Conservation (phyloP, 805 yeast genomes). For the Ogataea pignaliae region DNA sequence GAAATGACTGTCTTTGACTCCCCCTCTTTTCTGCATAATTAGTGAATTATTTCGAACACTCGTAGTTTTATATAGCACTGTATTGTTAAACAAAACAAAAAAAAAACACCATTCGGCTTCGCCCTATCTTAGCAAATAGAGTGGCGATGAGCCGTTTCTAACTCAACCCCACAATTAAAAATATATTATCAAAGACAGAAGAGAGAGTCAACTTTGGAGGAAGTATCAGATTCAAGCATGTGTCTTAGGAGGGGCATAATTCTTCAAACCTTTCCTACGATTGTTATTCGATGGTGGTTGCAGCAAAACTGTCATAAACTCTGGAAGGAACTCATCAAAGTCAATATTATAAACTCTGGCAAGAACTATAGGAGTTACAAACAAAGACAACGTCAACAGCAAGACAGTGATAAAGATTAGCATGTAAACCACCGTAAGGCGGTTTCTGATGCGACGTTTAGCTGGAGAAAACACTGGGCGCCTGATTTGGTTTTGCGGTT, state of each 20-base stretch:
- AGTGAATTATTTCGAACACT: neutral
- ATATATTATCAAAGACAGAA: no score
- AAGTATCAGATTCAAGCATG: constrained; percentile 5
- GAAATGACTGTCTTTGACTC: constrained; percentile 1
- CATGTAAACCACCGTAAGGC: constrained; percentile 29
- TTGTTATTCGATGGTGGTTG: constrained; percentile 39
- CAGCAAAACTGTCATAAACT: constrained; percentile 27
- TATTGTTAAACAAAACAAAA: no score
- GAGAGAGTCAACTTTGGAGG: no score
- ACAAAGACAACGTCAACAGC: constrained; percentile 27
- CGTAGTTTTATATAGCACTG: neutral
- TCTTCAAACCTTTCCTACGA: constrained; percentile 34
- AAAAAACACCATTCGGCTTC: no score
- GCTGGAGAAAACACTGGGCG: constrained; percentile 39
- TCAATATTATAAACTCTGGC: constrained; percentile 35
- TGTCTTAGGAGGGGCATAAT: constrained; percentile 23
- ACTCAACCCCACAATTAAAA: no score
- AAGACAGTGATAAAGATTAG: constrained; percentile 33
- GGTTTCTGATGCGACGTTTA: constrained; percentile 37
- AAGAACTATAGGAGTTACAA: constrained; percentile 38
- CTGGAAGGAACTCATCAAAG: constrained; percentile 38
- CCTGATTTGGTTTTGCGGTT: constrained; percentile 39
- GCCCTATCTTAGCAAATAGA: no score
- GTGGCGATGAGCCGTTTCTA: no score
- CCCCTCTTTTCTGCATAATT: no score